Evolutionary conservation across 768 basidiomycete species (phyloP), one percentile per base, ranked within the genome.

Genomic region (Lentinula guzmanii): DNA sequence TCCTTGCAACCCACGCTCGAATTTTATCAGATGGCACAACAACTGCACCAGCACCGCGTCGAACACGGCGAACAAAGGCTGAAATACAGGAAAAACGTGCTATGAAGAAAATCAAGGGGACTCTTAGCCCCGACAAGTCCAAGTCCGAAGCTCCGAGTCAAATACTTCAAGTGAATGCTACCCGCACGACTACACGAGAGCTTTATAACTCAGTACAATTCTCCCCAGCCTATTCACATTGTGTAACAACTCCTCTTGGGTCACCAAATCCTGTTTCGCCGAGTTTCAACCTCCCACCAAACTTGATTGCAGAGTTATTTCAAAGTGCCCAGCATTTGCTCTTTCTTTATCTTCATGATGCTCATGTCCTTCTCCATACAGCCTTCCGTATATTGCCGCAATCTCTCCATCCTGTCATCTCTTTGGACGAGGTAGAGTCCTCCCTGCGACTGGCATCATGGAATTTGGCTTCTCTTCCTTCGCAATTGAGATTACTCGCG

Each of bases 401-500:
- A 33, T 55, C 18, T 13, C 39, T 21, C 4, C 58, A 60, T 52
- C 59, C 62, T 18, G 9, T 61, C 1, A 46, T 63, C 42, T 41
- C 24, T 31, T 10, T 34, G 4, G 28, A 54, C n/a, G 21, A 56
- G 4, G 28, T 60, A 21, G 58, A 53, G 5, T 21, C 33, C 2
- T 24, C 43, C 16, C 52, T 63, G n/a, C 15, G 45, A 10, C 41
- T 52, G 11, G 41, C 42, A 18, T 21, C 51, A 10, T 60, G 62
- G 62, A 41, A 52, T 13, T 31, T 61, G 16, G 10, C 52, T 16
- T 51, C 58, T 21, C 62, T 63, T 31, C 52, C 37, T 13, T 45
- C 62, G 5, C 41, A 56, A 28, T 28, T 50, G 3, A 37, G 59
- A 7, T 41, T 56, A 15, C 62, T 63, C 16, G 62, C 45, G 15